phyloP scores from a whole-genome alignment of 345 rosid genomes.

The Erysimum cheiranthoides region DNA sequence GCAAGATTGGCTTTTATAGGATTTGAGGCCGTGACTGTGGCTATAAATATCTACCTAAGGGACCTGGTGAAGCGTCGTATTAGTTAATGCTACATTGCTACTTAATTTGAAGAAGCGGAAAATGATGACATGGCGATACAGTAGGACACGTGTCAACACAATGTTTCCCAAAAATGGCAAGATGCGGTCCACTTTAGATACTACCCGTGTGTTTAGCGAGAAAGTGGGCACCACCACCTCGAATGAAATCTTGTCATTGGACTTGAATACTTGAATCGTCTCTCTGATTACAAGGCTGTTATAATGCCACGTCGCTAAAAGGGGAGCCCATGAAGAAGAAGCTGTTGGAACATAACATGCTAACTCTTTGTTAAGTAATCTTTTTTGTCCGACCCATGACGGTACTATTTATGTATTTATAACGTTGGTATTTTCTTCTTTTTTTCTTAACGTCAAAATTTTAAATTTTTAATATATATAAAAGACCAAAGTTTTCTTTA shows the following conservation, averaged over 20 bases:
- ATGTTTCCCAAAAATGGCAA: not conserved
- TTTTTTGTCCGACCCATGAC: constrained; percentile 13
- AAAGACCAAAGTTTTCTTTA: not conserved
- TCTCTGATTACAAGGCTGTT: constrained; percentile 2
- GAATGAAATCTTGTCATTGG: constrained; percentile 1
- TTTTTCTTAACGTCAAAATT: not conserved
- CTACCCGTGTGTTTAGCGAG: not conserved
- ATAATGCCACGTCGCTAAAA: constrained; percentile 3
- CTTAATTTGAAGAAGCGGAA: not conserved
- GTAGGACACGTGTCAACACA: not conserved
- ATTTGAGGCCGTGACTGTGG: not conserved
- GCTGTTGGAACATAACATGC: not conserved
- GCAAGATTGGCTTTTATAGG: constrained; percentile 25
- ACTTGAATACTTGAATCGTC: not conserved
- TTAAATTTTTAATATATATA: too few relatives aligned
- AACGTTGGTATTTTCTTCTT: not conserved
- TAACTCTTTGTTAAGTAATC: not conserved
- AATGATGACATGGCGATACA: constrained; percentile 23
- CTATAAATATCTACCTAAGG: not conserved
- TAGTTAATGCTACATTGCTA: not conserved
- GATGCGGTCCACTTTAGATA: not conserved
- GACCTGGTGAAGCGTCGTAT: not conserved
- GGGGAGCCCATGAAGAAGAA: constrained; percentile 22
- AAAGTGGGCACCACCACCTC: not conserved
- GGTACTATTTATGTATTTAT: constrained; percentile 26